Conservation (phyloP, 805 yeast genomes). For the Candida broadrunensis region DNA sequence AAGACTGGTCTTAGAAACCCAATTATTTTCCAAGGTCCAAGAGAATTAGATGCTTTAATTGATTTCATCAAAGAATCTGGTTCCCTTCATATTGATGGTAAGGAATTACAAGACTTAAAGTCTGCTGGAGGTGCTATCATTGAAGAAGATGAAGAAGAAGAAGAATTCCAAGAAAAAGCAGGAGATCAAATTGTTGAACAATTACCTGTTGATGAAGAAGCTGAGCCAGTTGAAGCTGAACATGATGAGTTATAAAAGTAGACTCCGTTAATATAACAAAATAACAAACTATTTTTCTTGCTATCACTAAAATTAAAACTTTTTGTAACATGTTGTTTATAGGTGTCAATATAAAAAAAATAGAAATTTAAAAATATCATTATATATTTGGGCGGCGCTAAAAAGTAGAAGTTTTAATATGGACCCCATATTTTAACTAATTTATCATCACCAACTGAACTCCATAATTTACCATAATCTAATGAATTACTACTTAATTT, state of each 20-base stretch:
- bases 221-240: conserved; percentile 18
- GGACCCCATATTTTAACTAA: conserved; percentile 66
- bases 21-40: conserved; percentile 61
- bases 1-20: conserved; percentile 48
- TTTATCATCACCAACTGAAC: conserved; percentile 83
- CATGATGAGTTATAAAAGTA: conserved; percentile 40
- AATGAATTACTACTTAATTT: conserved; percentile 12
- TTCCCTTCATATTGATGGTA: conserved; percentile 57
- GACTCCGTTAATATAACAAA: too few relatives aligned
- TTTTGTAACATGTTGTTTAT: too few relatives aligned
- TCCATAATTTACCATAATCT: conserved; percentile 57
- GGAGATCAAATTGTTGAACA: conserved; percentile 16
- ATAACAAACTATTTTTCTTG: too few relatives aligned
- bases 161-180: conserved; percentile 35
- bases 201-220: conserved; percentile 2
- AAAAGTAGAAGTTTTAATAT: too few relatives aligned
- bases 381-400: too few relatives aligned
- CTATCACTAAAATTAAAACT: too few relatives aligned
- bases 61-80: conserved; percentile 72
- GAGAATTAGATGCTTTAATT: conserved; percentile 71
- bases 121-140: conserved; percentile 11
- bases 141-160: conserved; percentile 11
- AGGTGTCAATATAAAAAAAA: too few relatives aligned
- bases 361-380: too few relatives aligned
- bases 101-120: conserved; percentile 20